Percentiles rank a stretch among this genome's conserved stretches.
These are phyloP conservation scores for Ceriops decandra DNA, from an alignment of 345 rosid species.

Conservation along the genomic window DNA sequence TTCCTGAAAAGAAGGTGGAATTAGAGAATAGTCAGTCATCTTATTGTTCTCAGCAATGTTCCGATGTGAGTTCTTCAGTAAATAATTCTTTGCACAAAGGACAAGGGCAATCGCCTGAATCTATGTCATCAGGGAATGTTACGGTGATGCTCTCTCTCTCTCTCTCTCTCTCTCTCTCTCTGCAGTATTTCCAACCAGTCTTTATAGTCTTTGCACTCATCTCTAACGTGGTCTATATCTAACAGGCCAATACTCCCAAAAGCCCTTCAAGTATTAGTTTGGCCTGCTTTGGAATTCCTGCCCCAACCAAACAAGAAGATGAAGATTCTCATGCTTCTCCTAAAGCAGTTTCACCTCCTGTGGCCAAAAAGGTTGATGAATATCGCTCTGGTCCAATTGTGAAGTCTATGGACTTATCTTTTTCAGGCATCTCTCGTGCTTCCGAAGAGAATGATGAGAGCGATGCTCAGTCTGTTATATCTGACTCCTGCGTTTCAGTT, in stretches of 20 bases:
- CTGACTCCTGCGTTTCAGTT: conserved; percentile 63
- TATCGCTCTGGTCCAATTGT: conserved; percentile 9
- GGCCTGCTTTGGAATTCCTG: conserved; percentile 12
- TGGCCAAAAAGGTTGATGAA: conserved; percentile 15
- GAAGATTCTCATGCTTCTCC: conserved; percentile 22
- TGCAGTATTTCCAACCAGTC: too few species aligned
- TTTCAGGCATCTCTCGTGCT: conserved; percentile 35
- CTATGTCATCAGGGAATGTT: conserved; percentile 29
- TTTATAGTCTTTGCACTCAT: neutral
- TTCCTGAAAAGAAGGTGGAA: conserved; percentile 34
- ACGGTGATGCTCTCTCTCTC: conserved; percentile 12
- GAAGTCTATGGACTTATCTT: conserved; percentile 33
- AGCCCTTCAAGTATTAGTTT: conserved; percentile 21
- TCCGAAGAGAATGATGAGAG: conserved; percentile 45
- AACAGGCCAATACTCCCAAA: conserved; percentile 21
- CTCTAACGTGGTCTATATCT: neutral
- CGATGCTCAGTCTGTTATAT: conserved; percentile 50
- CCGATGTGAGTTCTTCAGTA: conserved; percentile 30
- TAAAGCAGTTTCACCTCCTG: conserved; percentile 13
- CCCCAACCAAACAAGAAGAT: conserved; percentile 23
- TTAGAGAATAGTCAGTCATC: conserved; percentile 30
- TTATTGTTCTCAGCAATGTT: conserved; percentile 38
- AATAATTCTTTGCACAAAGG: conserved; percentile 43
- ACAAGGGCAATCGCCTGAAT: conserved; percentile 29
- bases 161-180: neutral